These are phyloP conservation scores for Moelleriella libera DNA, from an alignment of 2,329 filamentous ascomycete species.

Conservation along the genomic window DNA sequence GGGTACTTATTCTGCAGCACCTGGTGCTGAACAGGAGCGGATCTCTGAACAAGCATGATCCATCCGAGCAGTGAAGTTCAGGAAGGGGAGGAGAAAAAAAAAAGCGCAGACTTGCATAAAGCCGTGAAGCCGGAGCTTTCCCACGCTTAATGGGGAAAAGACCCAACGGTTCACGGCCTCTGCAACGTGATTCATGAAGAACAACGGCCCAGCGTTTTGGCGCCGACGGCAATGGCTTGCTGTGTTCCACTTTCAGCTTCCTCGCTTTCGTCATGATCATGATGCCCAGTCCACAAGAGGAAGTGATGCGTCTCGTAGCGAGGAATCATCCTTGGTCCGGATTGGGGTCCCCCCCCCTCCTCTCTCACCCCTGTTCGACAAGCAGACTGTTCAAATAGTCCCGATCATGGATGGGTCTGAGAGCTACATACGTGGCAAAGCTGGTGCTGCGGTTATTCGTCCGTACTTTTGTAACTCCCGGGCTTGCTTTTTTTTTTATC, in stretches of 20 bases:
- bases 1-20: background rate
- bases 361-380: background rate
- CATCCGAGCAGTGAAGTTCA: background rate
- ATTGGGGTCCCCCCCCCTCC: background rate
- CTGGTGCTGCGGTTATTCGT: too few species aligned
- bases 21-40: background rate
- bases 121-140: background rate
- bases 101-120: background rate
- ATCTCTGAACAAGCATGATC: background rate
- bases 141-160: background rate
- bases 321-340: background rate
- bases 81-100: background rate
- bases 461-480: too few species aligned
- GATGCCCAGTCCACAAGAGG: background rate
- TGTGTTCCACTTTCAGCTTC: too few species aligned
- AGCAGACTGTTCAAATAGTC: background rate
- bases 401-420: too few species aligned
- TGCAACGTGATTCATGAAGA: background rate
- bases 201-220: too few species aligned
- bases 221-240: too few species aligned
- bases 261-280: background rate
- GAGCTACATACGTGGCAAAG: too few species aligned
- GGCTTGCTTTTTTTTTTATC: background rate
- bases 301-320: background rate
- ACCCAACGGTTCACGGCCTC: background rate